phyloP scores from a whole-genome alignment of 129 eudicot species.

The Flaveria ramosissima region DNA sequence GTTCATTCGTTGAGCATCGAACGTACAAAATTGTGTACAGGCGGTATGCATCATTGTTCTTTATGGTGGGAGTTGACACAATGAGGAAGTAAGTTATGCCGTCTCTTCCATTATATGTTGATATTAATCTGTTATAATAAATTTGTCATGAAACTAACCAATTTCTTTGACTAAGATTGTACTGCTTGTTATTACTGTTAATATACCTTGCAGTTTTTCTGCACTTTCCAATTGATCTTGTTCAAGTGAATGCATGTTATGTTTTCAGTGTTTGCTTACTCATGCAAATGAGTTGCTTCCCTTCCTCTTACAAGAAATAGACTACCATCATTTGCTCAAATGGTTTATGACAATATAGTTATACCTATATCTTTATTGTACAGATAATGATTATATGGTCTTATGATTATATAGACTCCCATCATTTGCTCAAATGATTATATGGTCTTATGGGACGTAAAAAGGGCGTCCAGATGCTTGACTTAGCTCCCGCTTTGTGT shows the following conservation, averaged over 20 bases:
- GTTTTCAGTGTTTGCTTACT: background rate
- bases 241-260: background rate
- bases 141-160: background rate
- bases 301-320: background rate
- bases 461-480: no score
- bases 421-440: background rate
- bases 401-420: background rate
- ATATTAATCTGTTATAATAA: background rate
- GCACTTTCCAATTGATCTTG: background rate
- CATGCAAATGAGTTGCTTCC: background rate
- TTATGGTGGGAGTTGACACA: slow-evolving; percentile 98
- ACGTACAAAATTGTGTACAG: slow-evolving; percentile 92
- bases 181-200: background rate
- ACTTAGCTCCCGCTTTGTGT: no score
- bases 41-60: slow-evolving; percentile 90
- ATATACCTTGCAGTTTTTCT: background rate
- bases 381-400: background rate
- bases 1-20: slow-evolving; percentile 96
- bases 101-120: background rate
- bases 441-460: background rate
- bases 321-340: background rate
- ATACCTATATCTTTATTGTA: background rate
- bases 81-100: slow-evolving; percentile 72
- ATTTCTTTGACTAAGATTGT: background rate
- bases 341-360: background rate